Base-by-base conservation (phyloP, 106 monocot genomes). In the Allium cepa region DNA sequence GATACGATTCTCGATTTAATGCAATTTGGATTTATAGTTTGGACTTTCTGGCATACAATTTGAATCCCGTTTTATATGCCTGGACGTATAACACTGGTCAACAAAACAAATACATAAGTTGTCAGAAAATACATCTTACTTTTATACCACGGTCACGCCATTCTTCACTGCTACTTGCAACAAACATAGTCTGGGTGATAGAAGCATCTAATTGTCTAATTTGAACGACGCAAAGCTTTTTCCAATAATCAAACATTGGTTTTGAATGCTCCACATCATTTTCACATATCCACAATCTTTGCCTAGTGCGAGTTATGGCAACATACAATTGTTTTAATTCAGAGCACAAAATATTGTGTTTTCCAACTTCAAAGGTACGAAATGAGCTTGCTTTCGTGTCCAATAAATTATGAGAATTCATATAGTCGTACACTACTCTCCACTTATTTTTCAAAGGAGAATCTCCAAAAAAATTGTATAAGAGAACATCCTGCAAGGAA, bases 251-350 rank as follows among this genome's bases (percentile, higher is more conserved):
- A 83, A 86, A 90, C 70, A 90, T 81, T 1, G 90, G 90, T 15
- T 75, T 72, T 16, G 78, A 70, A 14, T 68, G 75, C 27, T 84
- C 81, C 53, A 68, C 57, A 8, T 17, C 47, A 50, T 64, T 84
- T 58, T 90, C 90, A 77, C 81, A 83, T 62, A 90, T 87, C 90
- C 90, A 87, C 5, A 87, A 66, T 27, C 90, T 80, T 60, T 90
- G 86, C 47, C 76, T 76, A 2, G 90, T 87, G 9, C 90, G 72
- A 17, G 90, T 90, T 11, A 90, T 75, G 28, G 91, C 91, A 69
- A 91, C 91, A 79, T 91, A 91, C 0, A 91, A 69, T 56, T 91
- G 91, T 67, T 87, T 91, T 69, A 87, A 60, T 53, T 91, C 91
- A 10, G 87, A 91, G 53, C 87, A 87, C 53, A 91, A 79, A 57